A percentile compares a stretch with the other conserved stretches of the same genome.
Evolutionary conservation across 768 basidiomycete genomes (phyloP).

Genomic region (Kockovaella imperatae): DNA sequence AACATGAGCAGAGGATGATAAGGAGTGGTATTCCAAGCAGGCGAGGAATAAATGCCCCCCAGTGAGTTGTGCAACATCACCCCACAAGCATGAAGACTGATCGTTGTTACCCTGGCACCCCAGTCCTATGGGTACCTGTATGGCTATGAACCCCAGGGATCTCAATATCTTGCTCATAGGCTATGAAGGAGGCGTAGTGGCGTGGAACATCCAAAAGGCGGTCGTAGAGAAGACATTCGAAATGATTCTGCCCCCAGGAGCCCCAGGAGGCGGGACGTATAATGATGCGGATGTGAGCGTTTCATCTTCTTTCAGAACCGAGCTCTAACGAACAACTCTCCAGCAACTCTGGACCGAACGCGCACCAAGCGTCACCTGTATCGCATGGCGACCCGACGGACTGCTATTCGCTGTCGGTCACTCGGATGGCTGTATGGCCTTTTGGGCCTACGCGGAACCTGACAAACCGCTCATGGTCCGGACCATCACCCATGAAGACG

Average conservation of each 20-base stretch:
- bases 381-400: conserved; percentile 63
- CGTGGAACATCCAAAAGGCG: conserved; percentile 46
- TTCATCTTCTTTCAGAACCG: not conserved
- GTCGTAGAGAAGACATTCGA: conserved; percentile 56
- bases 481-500: conserved; percentile 52
- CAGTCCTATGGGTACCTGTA: conserved; percentile 55
- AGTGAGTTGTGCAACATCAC: too few species aligned
- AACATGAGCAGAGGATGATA: conserved; percentile 58
- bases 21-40: conserved; percentile 45
- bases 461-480: conserved; percentile 66
- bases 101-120: too few species aligned
- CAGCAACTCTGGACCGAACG: conserved; percentile 67
- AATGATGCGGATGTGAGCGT: conserved; percentile 48
- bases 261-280: conserved; percentile 69
- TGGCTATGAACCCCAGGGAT: conserved; percentile 63
- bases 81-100: not conserved
- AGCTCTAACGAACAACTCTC: not conserved
- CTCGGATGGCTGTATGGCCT: conserved; percentile 70
- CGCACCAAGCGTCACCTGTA: conserved; percentile 59
- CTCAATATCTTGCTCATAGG: conserved; percentile 64
- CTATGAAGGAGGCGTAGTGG: conserved; percentile 53
- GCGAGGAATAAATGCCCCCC: too few species aligned
- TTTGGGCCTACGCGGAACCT: conserved; percentile 74
- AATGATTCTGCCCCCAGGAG: conserved; percentile 65
- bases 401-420: conserved; percentile 74